Evolutionary conservation across 2,329 filamentous ascomycete genomes (phyloP).

Genomic region (Cladosporium sphaerospermum): DNA sequence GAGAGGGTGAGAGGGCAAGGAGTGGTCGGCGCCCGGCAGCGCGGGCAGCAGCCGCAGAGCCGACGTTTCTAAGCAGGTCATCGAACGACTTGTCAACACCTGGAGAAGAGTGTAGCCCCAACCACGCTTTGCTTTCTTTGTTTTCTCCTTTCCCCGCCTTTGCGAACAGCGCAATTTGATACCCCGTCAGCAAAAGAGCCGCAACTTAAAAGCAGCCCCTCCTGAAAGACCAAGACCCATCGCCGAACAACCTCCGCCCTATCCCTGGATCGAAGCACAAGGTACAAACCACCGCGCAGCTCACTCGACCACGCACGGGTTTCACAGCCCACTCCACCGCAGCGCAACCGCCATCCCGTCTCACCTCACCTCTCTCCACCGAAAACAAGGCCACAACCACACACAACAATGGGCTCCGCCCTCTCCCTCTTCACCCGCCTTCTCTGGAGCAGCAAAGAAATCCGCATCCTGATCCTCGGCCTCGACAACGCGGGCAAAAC

Average conservation of each 20-base stretch:
- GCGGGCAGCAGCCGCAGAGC: too few relatives aligned
- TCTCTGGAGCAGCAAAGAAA: constrained; percentile 93
- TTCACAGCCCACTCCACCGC: too few relatives aligned
- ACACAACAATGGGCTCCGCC: constrained; percentile 46
- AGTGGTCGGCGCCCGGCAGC: too few relatives aligned
- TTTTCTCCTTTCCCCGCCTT: too few relatives aligned
- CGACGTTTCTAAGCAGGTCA: neutral
- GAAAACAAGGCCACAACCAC: neutral
- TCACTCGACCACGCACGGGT: too few relatives aligned
- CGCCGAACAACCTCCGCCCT: neutral
- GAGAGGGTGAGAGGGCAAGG: neutral
- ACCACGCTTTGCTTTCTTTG: too few relatives aligned
- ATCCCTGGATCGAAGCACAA: neutral
- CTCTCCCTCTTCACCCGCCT: constrained; percentile 60
- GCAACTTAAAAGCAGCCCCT: too few relatives aligned
- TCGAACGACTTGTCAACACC: neutral
- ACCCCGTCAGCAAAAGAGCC: too few relatives aligned
- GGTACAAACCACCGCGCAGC: neutral
- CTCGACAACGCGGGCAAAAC: constrained; percentile 99
- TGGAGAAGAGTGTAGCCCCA: too few relatives aligned
- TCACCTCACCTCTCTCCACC: neutral
- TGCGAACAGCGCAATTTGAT: too few relatives aligned
- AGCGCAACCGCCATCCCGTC: neutral
- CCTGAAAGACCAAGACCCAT: too few relatives aligned
- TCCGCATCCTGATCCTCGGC: constrained; percentile 64